Base-by-base conservation (phyloP, 2,329 filamentous ascomycete species). In the Cladosporium oxysporum region DNA sequence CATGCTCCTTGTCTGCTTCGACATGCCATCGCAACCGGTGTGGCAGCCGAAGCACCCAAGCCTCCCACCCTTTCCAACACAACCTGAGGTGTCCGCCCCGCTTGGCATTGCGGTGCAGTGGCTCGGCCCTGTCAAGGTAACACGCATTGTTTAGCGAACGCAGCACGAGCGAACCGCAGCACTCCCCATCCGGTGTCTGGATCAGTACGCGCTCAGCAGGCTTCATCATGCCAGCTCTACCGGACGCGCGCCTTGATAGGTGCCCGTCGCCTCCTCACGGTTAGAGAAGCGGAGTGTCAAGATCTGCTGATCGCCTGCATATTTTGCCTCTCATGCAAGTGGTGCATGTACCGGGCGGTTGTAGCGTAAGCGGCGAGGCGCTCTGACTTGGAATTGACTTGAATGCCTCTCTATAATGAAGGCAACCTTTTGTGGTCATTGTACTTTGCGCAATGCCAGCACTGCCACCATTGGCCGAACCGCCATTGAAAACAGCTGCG, bases 291-390 rank as follows among this genome's bases (percentile, higher is more conserved):
- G 52, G 52, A 55, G 52, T 31, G 29, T 55, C 52, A 47, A 47
- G 41, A 55, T 55, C 52, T 55, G 52, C 52, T 55, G 52, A 55
- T 55, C 52, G 31, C 29, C 52, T 47, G 41, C 41, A 47, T 47
- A 47, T 47, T 47, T 23, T 47, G 41, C 41, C 41, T 55, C 28
- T 29, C 16, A 29, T 55, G 52, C 52, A 55, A 18, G 52, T 14
- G 28, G 28, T 55, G 52, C 52, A 55, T 55, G 52, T 55, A 55
- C 29, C 18, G 52, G 31, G 52, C 26, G 28, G 52, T 55, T 21
- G 52, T 55, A 55, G 28, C 52, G n/a, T 55, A 55, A 55, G 52
- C 52, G n/a, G 52, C 26, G 16, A 55, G 28, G 29, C 52, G 28
- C n/a, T 55, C 52, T 53, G 26, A 29, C 23, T 55, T 55, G 41